These are phyloP conservation scores for Pythium folliculosum DNA, from an alignment of 352 stramenopile species.

Conservation along the genomic window DNA sequence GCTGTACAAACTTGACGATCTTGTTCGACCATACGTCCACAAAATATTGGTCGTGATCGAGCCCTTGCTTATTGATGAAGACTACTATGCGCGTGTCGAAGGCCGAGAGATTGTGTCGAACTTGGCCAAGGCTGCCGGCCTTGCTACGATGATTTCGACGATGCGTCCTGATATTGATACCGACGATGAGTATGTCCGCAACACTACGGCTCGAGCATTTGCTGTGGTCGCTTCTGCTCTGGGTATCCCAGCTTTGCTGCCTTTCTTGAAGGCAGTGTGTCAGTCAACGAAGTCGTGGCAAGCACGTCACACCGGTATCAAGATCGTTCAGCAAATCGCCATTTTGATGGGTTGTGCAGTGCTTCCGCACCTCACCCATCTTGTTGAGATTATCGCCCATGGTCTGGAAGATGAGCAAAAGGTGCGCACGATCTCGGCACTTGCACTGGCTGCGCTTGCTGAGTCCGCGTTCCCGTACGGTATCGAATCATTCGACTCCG, in stretches of 20 bases:
- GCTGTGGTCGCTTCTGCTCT: slow-evolving; percentile 98
- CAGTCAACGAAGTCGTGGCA: slow-evolving; percentile 98
- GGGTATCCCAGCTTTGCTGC: slow-evolving; percentile 96
- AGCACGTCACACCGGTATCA: slow-evolving; percentile 99
- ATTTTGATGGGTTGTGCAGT: slow-evolving; percentile 98
- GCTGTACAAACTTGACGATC: slow-evolving; percentile 98
- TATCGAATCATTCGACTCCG: slow-evolving; percentile 99
- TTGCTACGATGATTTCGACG: slow-evolving; percentile 99
- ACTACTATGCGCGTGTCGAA: slow-evolving; percentile 99
- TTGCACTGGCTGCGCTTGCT: slow-evolving; percentile 97
- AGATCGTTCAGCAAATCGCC: slow-evolving; percentile 99
- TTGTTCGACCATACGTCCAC: slow-evolving; percentile 99
- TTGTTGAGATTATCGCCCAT: slow-evolving; percentile 98
- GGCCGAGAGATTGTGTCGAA: slow-evolving; percentile 99
- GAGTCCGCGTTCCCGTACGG: slow-evolving; percentile 98
- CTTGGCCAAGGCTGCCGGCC: slow-evolving; percentile 97
- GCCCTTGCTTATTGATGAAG: slow-evolving; percentile 99
- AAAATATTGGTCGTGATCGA: slow-evolving; percentile 99
- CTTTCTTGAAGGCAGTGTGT: slow-evolving; percentile 99
- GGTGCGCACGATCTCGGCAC: slow-evolving; percentile 97
- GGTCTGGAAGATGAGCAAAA: slow-evolving; percentile 98
- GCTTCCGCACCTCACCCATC: slow-evolving; percentile 96
- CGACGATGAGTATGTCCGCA: slow-evolving; percentile 98
- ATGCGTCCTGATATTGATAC: slow-evolving; percentile 99
- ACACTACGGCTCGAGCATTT: slow-evolving; percentile 98